Conservation (phyloP, 225 moss, liverwort and hornwort species). For the Sphagnum contortum region DNA sequence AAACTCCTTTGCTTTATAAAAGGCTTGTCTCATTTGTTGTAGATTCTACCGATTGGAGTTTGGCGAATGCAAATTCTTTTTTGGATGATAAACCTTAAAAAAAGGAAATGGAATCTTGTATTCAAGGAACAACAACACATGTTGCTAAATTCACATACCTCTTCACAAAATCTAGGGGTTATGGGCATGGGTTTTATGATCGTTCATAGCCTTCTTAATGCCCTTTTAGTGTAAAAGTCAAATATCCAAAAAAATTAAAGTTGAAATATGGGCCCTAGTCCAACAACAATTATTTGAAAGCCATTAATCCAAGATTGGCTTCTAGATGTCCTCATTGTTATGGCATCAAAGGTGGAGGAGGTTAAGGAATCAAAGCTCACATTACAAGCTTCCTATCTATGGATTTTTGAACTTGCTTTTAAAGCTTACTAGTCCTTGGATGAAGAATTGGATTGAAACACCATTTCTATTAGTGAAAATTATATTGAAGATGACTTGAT, state of each 20-base stretch:
- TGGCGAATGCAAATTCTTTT: background rate
- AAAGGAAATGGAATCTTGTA: conserved; percentile 17
- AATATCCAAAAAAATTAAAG: conserved; percentile 1
- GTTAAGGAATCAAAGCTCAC: background rate
- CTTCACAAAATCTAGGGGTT: conserved; percentile 3
- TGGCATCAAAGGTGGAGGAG: background rate
- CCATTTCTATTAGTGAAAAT: background rate
- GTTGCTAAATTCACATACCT: conserved; percentile 15
- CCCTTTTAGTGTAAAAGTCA: too few relatives aligned
- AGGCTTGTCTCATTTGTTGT: background rate
- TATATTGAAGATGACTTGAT: too few relatives aligned
- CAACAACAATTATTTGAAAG: background rate
- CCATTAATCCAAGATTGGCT: conserved; percentile 10
- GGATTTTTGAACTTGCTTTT: conserved; percentile 13
- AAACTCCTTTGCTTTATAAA: background rate
- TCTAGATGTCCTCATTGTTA: conserved; percentile 20
- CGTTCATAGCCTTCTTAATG: conserved; percentile 18
- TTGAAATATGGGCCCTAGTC: background rate
- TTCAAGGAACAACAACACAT: conserved; percentile 8
- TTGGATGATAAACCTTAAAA: background rate
- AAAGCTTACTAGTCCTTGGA: conserved; percentile 10
- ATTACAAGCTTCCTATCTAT: conserved; percentile 5
- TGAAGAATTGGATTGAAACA: background rate
- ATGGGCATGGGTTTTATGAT: conserved; percentile 1
- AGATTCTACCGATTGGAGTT: conserved; percentile 4